A percentile compares a stretch with the other conserved stretches of the same genome.
Evolutionary conservation across 2,329 filamentous ascomycete species (phyloP).

Genomic region (Sclerotinia nivalis): DNA sequence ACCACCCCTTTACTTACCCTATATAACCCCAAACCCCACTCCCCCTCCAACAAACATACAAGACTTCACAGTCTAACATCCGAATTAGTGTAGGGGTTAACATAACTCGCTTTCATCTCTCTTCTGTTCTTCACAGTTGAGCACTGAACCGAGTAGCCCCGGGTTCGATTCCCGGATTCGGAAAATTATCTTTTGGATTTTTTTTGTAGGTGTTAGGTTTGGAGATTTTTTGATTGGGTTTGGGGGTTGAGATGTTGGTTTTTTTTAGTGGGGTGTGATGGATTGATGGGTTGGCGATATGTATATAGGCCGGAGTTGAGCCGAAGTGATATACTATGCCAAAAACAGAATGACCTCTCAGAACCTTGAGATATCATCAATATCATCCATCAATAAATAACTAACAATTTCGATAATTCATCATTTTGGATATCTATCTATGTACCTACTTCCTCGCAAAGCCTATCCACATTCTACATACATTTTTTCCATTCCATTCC

Average conservation of each 20-base stretch:
- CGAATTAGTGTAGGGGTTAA: constrained; percentile 24
- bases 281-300: no score
- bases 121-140: background rate
- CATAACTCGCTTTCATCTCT: constrained; percentile 16
- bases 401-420: background rate
- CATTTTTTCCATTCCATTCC: background rate
- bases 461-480: background rate
- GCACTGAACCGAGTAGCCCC: background rate
- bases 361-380: background rate
- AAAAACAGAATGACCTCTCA: background rate
- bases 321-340: background rate
- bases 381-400: background rate
- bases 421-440: background rate
- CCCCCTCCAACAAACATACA: background rate
- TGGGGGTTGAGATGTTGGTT: no score
- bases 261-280: no score
- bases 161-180: constrained; percentile 25
- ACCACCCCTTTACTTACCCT: no score
- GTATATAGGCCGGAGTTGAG: background rate
- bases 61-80: background rate
- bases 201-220: background rate
- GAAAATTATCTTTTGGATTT: background rate
- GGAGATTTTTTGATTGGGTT: no score
- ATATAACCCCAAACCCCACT: accelerated
- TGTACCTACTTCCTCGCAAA: background rate